phyloP scores from a whole-genome alignment of 2,329 filamentous ascomycete species.

The Periconia digitata region DNA sequence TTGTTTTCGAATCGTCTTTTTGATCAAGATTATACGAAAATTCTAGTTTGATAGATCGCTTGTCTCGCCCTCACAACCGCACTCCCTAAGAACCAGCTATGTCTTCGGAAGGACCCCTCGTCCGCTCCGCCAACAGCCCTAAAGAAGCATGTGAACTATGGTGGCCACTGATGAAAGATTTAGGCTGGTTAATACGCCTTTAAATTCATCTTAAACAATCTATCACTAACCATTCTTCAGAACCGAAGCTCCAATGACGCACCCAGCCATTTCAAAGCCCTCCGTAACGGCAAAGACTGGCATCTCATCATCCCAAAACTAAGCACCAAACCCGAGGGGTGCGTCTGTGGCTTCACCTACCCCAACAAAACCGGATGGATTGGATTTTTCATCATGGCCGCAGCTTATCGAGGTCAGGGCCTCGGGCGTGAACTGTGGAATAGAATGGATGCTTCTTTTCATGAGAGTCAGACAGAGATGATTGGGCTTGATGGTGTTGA shows the following conservation, averaged over 20 bases:
- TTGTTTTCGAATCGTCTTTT: too few relatives aligned
- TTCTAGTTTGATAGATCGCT: too few relatives aligned
- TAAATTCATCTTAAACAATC: not conserved
- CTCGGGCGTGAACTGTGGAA: slow-evolving; percentile 36
- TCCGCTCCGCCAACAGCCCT: slow-evolving; percentile 22
- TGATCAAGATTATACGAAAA: too few relatives aligned
- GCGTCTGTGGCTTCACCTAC: slow-evolving; percentile 35
- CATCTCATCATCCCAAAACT: slow-evolving; percentile 31
- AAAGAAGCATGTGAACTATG: slow-evolving; percentile 30
- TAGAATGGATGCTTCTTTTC: slow-evolving; percentile 25
- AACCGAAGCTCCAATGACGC: slow-evolving; percentile 38
- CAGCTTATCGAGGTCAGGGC: slow-evolving; percentile 30
- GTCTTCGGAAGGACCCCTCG: slow-evolving; percentile 9
- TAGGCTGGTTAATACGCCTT: slow-evolving; percentile 33
- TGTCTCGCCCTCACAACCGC: too few relatives aligned
- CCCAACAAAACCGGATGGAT: slow-evolving; percentile 43
- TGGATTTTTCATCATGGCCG: slow-evolving; percentile 41
- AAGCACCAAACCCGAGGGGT: slow-evolving; percentile 29
- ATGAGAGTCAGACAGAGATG: slow-evolving; percentile 14
- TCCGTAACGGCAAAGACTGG: slow-evolving; percentile 26
- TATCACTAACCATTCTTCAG: slow-evolving; percentile 15
- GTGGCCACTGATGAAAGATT: slow-evolving; percentile 39
- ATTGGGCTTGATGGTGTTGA: slow-evolving; percentile 42
- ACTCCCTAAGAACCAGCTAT: too few relatives aligned
- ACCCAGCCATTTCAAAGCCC: slow-evolving; percentile 32